Percentiles rank a stretch among this genome's conserved stretches.
Evolutionary conservation across 192 early-diverging fungal species (phyloP).

Genomic region (Backusella parvicylindrica): DNA sequence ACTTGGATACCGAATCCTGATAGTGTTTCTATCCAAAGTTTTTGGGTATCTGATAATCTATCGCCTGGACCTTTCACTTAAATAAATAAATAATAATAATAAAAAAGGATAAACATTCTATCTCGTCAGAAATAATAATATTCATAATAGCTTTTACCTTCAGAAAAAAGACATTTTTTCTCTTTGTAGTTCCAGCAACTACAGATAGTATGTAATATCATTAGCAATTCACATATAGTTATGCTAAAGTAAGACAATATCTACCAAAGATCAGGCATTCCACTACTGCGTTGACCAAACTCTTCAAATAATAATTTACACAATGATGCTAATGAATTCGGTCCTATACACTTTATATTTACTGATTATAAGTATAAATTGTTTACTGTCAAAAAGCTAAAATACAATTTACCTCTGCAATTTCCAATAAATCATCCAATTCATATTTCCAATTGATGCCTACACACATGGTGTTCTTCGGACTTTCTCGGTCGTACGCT

Average conservation of each 20-base stretch:
- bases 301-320: slow-evolving; percentile 60
- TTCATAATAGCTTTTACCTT: slow-evolving; percentile 36
- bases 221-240: neutral
- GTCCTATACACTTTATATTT: slow-evolving; percentile 53
- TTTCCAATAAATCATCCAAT: slow-evolving; percentile 37
- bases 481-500: slow-evolving; percentile 39
- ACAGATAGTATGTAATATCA: neutral
- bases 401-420: slow-evolving; percentile 42
- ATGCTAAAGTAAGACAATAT: neutral
- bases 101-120: neutral
- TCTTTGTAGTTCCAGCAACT: slow-evolving; percentile 61
- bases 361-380: no score
- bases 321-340: slow-evolving; percentile 48
- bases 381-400: no score
- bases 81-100: neutral
- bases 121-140: neutral
- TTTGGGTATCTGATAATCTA: slow-evolving; percentile 63
- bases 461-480: slow-evolving; percentile 38
- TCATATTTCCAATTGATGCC: slow-evolving; percentile 50
- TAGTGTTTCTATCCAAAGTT: slow-evolving; percentile 65
- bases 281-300: slow-evolving; percentile 57
- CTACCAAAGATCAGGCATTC: slow-evolving; percentile 69
- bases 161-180: slow-evolving; percentile 54
- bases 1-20: slow-evolving; percentile 46
- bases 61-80: slow-evolving; percentile 70